Evolutionary conservation across 495 filamentous ascomycete genomes (phyloP), one percentile per base, ranked within the genome.

Genomic region (Corynascus novoguineensis): DNA sequence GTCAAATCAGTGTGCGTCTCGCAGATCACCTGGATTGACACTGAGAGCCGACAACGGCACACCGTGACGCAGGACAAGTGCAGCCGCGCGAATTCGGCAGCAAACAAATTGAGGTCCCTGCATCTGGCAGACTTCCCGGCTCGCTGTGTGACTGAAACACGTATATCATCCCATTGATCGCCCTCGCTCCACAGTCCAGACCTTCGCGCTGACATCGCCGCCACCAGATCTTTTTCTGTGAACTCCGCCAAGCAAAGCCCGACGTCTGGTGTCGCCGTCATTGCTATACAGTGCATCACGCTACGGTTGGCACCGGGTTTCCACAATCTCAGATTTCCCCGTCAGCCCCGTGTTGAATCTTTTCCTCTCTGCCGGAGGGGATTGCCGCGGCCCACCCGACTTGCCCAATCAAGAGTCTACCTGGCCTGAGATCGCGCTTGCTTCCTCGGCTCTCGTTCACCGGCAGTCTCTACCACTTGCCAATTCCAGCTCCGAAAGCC

Each of bases 361-460:
- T 62, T 55, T 55, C 53, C 55, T 58, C 55, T 62, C 50, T 62
- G 53, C 60, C 58, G 61, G 57, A 22, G 29, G 31, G 52, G 31
- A 42, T 61, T 63, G 46, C 61, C 64, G 59, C 58, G 40, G 58
- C 59, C 51, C 64, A 62, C 64, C 19, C 50, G 37, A 50, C 24
- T 44, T 44, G 28, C 35, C 58, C 58, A 59, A 61, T 58, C 59
- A 64, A 55, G 29, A 47, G 31, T 24, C 40, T 21, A 21, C 34
- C 5, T 40, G 25, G 9, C 9, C 51, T 24, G 31, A 35, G 53
- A 41, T 48, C 28, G 50, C 45, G 29, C 25, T 50, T 58, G 35
- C 57, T 53, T 50, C 62, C 64, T 67, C 64, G 64, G 64, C 64
- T 62, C 47, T 64, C 62, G 51, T 59, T 61, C 55, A 47, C 58